Percentiles rank a stretch among this genome's conserved stretches.
phyloP scores from a whole-genome alignment of 2,329 filamentous ascomycete species.

The Phoma herbarum region DNA sequence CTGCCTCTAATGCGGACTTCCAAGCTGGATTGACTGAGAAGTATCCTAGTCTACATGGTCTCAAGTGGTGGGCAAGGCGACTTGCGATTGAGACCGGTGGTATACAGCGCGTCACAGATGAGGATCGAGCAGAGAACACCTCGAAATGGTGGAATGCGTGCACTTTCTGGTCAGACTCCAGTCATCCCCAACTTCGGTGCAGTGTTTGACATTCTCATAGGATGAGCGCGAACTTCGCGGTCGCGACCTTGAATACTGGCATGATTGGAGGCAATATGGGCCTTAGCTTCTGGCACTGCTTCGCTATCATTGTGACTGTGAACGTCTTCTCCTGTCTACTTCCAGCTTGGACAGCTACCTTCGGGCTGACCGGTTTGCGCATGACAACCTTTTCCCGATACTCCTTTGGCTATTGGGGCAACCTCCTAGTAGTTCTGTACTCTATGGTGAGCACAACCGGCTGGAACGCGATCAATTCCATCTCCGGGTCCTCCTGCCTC shows the following conservation, averaged over 20 bases:
- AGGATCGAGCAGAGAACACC: slow-evolving; percentile 28
- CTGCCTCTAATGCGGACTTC: neutral
- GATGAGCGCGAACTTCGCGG: slow-evolving; percentile 37
- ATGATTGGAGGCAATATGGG: slow-evolving; percentile 45
- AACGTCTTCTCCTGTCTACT: slow-evolving; percentile 45
- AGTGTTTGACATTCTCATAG: neutral
- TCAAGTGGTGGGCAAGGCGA: slow-evolving; percentile 21
- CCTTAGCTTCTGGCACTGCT: slow-evolving; percentile 51
- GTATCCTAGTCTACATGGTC: neutral
- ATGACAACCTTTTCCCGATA: slow-evolving; percentile 52
- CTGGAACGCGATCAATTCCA: slow-evolving; percentile 53
- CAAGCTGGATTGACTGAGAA: neutral
- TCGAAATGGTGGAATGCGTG: slow-evolving; percentile 39
- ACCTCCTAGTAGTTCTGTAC: slow-evolving; percentile 50
- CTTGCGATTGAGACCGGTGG: slow-evolving; percentile 34
- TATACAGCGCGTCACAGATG: slow-evolving; percentile 35
- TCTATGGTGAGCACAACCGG: slow-evolving; percentile 52
- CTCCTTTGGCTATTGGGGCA: slow-evolving; percentile 53
- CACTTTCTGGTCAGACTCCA: slow-evolving; percentile 32
- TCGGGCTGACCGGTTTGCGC: slow-evolving; percentile 48
- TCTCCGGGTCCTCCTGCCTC: slow-evolving; percentile 49
- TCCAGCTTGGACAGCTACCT: slow-evolving; percentile 39
- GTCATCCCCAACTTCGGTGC: neutral
- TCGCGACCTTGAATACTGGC: slow-evolving; percentile 48
- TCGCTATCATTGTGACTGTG: slow-evolving; percentile 48